A percentile compares a stretch with the other conserved stretches of the same genome.
Conservation (phyloP, 306 rosid genomes). For the Senna siamea region DNA sequence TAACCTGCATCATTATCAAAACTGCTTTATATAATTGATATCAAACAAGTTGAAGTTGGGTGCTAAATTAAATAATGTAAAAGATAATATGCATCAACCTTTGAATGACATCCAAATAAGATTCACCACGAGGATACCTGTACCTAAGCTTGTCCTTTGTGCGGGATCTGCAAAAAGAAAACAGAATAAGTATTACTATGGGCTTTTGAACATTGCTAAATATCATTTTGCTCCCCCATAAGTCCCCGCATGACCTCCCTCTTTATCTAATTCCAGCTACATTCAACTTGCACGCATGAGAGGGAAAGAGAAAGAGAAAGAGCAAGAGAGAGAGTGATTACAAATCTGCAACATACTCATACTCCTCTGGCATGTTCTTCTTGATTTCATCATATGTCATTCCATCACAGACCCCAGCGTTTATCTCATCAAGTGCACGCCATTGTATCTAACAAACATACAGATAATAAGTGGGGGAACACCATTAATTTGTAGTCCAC, state of each 20-base stretch:
- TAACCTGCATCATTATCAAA: conserved; percentile 62
- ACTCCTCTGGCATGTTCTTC: conserved; percentile 97
- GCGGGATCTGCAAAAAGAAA: conserved; percentile 66
- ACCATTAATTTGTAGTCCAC: conserved; percentile 10
- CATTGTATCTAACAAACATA: conserved; percentile 78
- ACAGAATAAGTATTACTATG: not conserved
- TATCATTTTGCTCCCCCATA: conserved; percentile 17
- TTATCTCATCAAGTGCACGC: conserved; percentile 98
- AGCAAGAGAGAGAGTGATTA: conserved; percentile 21
- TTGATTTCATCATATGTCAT: conserved; percentile 94
- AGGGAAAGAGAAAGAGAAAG: not conserved
- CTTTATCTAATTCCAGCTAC: conserved; percentile 16
- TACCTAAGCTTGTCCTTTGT: conserved; percentile 95
- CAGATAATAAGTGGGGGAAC: conserved; percentile 12
- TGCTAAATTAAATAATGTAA: conserved; percentile 14
- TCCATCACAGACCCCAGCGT: conserved; percentile 94
- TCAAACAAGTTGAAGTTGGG: conserved; percentile 23
- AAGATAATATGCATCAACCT: conserved; percentile 54
- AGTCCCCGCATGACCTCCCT: not conserved
- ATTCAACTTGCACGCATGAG: conserved; percentile 28
- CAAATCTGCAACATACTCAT: conserved; percentile 66
- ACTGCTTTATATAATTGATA: conserved; percentile 15
- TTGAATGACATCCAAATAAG: conserved; percentile 97
- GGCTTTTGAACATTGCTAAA: conserved; percentile 4
- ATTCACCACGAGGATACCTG: conserved; percentile 98